Evolutionary conservation across 2,329 filamentous ascomycete genomes (phyloP), one percentile per base, ranked within the genome.

Genomic region (Penicillium sp.): DNA sequence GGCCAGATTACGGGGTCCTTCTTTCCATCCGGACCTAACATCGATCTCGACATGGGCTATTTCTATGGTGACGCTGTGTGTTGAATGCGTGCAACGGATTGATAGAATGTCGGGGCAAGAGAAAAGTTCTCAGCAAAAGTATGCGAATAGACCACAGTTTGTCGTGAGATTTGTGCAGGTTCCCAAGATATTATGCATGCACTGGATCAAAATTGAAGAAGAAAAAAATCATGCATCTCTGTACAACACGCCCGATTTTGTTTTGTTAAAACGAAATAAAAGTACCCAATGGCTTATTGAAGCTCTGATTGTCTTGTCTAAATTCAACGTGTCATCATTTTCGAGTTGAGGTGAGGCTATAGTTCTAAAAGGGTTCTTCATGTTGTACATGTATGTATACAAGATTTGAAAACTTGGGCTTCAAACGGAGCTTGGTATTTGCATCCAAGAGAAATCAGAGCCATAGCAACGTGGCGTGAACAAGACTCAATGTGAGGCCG

Each of bases 1-100:
- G 70, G 70, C 18, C 69, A 72, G 43, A 65, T 73, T 0, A 71
- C 68, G 0, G 68, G 68, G n/a, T 71, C 69, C 5, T 70, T 73
- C 48, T 73, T 73, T 53, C 69, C 69, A n/a, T 45, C 57, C 6
- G 61, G 58, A 21, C 45, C 56, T 5, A 67, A 62, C 24, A 39
- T 71, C 24, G 69, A 71, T 34, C 50, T 70, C 42, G 68, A 71
- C 23, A 52, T 71, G 51, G 65, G 62, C 1, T 69, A 65, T 54
- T 62, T 67, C 51, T 70, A 66, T 64, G 63, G 64, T 34, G 67
- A 68, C 51, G 60, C 67, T 6, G 57, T 67, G 8, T 67, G 58
- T 28, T 67, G 38, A 62, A 47, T 16, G 8, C 26, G 10, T 26
- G 43, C 10, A 49, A 46, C 18, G 45, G 3, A 10, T 8, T 29